phyloP scores from a whole-genome alignment of 1,139 yeast species.

The Sugiyamaella sp. region DNA sequence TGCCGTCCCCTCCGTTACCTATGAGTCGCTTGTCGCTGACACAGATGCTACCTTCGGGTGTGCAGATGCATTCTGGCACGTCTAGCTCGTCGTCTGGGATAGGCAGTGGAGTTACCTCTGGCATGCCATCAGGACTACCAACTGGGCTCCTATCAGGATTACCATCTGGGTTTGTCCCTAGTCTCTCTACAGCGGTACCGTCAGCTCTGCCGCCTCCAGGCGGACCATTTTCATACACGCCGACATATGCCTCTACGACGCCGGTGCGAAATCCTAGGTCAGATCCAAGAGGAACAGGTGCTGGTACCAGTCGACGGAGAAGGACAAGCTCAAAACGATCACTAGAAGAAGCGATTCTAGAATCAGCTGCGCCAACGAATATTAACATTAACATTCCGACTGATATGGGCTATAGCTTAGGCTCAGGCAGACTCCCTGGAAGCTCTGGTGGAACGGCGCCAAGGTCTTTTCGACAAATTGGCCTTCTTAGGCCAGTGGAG shows the following conservation, averaged over 20 bases:
- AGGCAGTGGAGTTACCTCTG: background rate
- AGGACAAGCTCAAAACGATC: conserved; percentile 38
- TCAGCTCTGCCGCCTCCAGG: conserved; percentile 14
- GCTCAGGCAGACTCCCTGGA: conserved; percentile 19
- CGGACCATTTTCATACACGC: conserved; percentile 30
- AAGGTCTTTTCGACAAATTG: conserved; percentile 13
- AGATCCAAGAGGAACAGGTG: conserved; percentile 17
- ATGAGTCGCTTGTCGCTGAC: background rate
- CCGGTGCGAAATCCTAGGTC: conserved; percentile 28
- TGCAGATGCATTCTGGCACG: background rate
- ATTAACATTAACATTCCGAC: conserved; percentile 24
- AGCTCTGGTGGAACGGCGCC: conserved; percentile 13
- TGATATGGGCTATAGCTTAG: conserved; percentile 14
- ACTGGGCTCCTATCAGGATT: background rate
- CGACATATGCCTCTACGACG: conserved; percentile 31
- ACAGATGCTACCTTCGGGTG: conserved; percentile 6
- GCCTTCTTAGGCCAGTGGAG: conserved; percentile 12
- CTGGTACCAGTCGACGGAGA: conserved; percentile 30
- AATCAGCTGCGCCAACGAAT: conserved; percentile 34
- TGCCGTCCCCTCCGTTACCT: conserved; percentile 6
- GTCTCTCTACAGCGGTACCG: background rate
- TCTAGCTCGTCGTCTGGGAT: background rate
- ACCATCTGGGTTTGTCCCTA: conserved; percentile 7
- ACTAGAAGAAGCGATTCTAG: conserved; percentile 37
- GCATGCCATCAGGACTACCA: conserved; percentile 4